Percentiles rank a stretch among this genome's conserved stretches.
Conservation (phyloP, 2,329 filamentous ascomycete genomes). For the Diaporthe sp. region DNA sequence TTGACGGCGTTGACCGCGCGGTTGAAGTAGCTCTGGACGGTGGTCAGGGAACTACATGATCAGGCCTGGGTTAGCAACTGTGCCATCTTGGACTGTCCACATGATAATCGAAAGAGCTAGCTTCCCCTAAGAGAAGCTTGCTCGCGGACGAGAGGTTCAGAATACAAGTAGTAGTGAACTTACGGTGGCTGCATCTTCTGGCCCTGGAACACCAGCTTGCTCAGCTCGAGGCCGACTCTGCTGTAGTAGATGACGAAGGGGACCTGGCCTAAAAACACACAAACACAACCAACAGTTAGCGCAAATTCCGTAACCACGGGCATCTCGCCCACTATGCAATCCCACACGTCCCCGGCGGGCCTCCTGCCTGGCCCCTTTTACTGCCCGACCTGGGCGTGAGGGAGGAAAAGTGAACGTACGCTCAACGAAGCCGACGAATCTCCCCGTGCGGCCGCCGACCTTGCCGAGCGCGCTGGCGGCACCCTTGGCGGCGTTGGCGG, state of each 20-base stretch:
- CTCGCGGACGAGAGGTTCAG: too few relatives aligned
- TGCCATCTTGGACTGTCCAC: neutral
- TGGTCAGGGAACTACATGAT: slow-evolving; percentile 74
- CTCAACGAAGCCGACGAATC: slow-evolving; percentile 83
- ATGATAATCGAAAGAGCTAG: neutral
- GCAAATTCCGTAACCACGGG: neutral
- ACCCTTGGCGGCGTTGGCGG: slow-evolving; percentile 79
- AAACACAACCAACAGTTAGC: slow-evolving; percentile 19
- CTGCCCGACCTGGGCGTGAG: too few relatives aligned
- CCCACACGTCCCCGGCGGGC: neutral
- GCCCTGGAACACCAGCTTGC: slow-evolving; percentile 86
- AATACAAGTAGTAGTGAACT: slow-evolving; percentile 55
- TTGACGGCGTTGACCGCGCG: slow-evolving; percentile 77
- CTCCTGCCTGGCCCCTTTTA: neutral
- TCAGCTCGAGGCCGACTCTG: slow-evolving; percentile 87
- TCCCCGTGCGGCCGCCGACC: slow-evolving; percentile 87
- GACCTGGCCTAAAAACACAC: slow-evolving; percentile 74
- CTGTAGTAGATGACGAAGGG: slow-evolving; percentile 93
- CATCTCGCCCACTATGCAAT: neutral
- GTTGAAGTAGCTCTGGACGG: slow-evolving; percentile 90
- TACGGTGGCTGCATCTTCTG: slow-evolving; percentile 97
- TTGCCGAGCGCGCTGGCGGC: slow-evolving; percentile 76
- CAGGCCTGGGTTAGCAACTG: neutral
- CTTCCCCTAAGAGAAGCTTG: neutral
- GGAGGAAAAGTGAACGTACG: slow-evolving; percentile 71